phyloP scores from a whole-genome alignment of 352 stramenopile genomes.

The Pythium rhizo-oryzae region DNA sequence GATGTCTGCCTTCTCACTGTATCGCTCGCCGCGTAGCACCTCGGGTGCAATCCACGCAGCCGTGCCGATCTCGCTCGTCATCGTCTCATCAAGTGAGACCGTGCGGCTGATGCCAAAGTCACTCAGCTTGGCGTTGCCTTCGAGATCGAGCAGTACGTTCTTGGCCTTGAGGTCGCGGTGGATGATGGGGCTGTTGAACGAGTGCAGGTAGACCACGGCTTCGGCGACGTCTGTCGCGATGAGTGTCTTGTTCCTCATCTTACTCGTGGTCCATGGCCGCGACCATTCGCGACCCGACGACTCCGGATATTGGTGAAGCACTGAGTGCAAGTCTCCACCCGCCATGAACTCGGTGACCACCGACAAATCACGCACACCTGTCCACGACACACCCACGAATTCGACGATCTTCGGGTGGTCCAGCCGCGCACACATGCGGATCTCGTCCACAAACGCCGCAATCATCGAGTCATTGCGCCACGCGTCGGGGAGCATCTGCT shows the following conservation, averaged over 20 bases:
- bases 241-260: not conserved
- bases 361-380: constrained; percentile 26
- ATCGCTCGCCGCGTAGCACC: constrained; percentile 25
- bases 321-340: constrained; percentile 24
- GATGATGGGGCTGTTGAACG: constrained; percentile 37
- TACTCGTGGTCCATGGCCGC: not conserved
- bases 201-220: constrained; percentile 27
- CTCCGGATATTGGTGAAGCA: constrained; percentile 10
- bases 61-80: constrained; percentile 34
- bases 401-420: constrained; percentile 39
- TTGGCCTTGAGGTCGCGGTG: constrained; percentile 76
- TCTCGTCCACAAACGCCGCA: constrained; percentile 37
- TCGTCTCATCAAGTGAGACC: constrained; percentile 13
- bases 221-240: constrained; percentile 20
- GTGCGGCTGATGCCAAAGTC: constrained; percentile 32
- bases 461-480: constrained; percentile 19
- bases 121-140: constrained; percentile 25
- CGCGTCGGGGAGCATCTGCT: constrained; percentile 23
- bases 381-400: constrained; percentile 36
- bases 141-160: constrained; percentile 33
- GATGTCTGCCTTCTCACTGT: constrained; percentile 34
- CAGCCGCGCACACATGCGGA: constrained; percentile 31
- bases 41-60: constrained; percentile 26
- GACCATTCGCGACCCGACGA: not conserved
- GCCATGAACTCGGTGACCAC: constrained; percentile 34